Evolutionary conservation across 345 rosid species (phyloP), one percentile per base, ranked within the genome.

Genomic region (Brassica nigra): DNA sequence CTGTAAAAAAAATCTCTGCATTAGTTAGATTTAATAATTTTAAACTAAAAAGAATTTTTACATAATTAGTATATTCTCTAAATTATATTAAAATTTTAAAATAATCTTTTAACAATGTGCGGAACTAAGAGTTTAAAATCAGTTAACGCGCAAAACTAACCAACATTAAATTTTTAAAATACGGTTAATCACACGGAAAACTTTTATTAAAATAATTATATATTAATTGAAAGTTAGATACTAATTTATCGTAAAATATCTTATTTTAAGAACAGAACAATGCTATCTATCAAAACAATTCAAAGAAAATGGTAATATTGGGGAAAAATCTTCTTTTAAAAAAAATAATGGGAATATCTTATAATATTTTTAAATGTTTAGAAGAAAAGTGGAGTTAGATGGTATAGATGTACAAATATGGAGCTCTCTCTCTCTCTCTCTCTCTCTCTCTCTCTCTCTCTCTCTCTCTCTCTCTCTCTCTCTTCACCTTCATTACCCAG

Each of bases 381-480:
- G 61, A 57, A 57, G 57, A 52, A 64, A 62, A 15, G 23, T 36
- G 47, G 47, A 54, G 6, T 34, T 18, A n/a, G n/a, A n/a, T n/a
- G n/a, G n/a, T n/a, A n/a, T n/a, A n/a, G n/a, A n/a, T n/a, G n/a
- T n/a, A n/a, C n/a, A n/a, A n/a, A n/a, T n/a, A n/a, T 36, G 47
- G 47, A 54, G 6, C 23, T 18, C 18, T 18, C 18, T 18, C 18
- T n/a, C 18, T 18, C 18, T 18, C 18, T 18, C 18, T 18, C 18
- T 18, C 18, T 18, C 18, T 18, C 18, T 18, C 18, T n/a, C 18
- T 18, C 18, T 18, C 0, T 18, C 18, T 18, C 18, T 18, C 18
- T 18, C 18, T 18, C 66, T 80, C 66, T 74, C 30, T 8, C 62
- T 71, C 81, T 72, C 78, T 78, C 49, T 42, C 23, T 67, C 54